Evolutionary conservation across 1,139 yeast genomes (phyloP).

Genomic region (Candida smagusa): DNA sequence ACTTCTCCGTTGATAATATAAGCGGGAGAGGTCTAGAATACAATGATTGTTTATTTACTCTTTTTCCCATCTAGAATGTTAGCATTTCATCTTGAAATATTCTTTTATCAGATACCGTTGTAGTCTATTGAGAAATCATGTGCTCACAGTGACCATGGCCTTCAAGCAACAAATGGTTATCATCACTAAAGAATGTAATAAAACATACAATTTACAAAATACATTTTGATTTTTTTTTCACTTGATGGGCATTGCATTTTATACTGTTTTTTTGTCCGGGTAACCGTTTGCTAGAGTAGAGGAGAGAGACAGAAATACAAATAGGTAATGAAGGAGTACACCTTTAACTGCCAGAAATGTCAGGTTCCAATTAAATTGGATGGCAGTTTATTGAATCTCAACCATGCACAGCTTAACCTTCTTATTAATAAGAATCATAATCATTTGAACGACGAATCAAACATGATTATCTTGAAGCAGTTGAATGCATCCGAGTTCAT

Average conservation of each 20-base stretch:
- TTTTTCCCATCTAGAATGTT: slow-evolving; percentile 18
- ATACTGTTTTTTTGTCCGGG: slow-evolving; percentile 4
- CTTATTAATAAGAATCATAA: slow-evolving; percentile 20
- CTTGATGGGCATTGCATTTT: not conserved
- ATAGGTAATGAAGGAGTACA: slow-evolving; percentile 7
- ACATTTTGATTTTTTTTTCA: slow-evolving; percentile 2
- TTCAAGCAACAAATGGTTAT: slow-evolving; percentile 52
- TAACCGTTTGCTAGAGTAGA: not conserved
- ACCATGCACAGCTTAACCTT: slow-evolving; percentile 32
- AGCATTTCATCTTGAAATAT: not conserved
- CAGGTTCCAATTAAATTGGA: slow-evolving; percentile 29
- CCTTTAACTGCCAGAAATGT: slow-evolving; percentile 34
- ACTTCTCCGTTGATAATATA: slow-evolving; percentile 30
- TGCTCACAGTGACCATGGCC: slow-evolving; percentile 63
- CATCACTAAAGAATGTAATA: slow-evolving; percentile 30
- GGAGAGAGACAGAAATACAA: not conserved
- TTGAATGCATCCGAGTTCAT: slow-evolving; percentile 30
- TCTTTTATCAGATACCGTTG: slow-evolving; percentile 96
- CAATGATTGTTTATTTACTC: slow-evolving; percentile 20
- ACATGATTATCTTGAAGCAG: slow-evolving; percentile 12
- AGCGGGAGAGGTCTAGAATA: slow-evolving; percentile 51
- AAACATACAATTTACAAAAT: slow-evolving; percentile 6
- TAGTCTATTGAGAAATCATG: slow-evolving; percentile 91
- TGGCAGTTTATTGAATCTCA: slow-evolving; percentile 26
- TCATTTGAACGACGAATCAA: slow-evolving; percentile 11